Evolutionary conservation across 2,329 filamentous ascomycete genomes (phyloP), one percentile per base, ranked within the genome.

Genomic region (Claviceps africana): DNA sequence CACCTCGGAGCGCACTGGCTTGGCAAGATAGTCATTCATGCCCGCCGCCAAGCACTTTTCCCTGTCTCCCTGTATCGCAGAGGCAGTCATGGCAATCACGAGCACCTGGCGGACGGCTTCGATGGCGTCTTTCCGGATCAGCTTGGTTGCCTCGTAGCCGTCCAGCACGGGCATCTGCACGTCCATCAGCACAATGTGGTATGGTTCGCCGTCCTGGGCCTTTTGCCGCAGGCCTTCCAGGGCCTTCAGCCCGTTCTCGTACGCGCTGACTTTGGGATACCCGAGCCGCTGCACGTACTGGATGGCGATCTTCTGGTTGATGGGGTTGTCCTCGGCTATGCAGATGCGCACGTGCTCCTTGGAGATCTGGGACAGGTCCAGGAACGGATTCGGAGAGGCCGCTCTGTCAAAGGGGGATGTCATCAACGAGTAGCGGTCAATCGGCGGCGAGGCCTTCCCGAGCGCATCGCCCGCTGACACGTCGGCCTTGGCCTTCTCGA

Each of bases 81-180:
- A 90, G 1, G 91, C 91, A 1, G 91, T 97, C 91, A 97, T 96
- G 51, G 91, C 91, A 60, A 97, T 96, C 48, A 97, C 86, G n/a
- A 96, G 73, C 1, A 94, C 81, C 57, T 87, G 83, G 50, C 87
- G 78, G 11, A 97, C 88, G 8, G 79, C 78, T 37, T 88, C 83
- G 54, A 88, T 78, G 0, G 79, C 66, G 65, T 96, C 89, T 58
- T 81, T 80, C 10, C 90, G 83, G 45, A 96, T 81, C 53, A 88
- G 77, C 57, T 85, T 85, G 0, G 90, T 96, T 1, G 90, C 89
- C 66, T 95, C 86, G 64, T 95, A 95, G 6, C 90, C 90, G 64
- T 96, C 90, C 9, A 95, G 78, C 3, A 94, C 82, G 0, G 90
- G 90, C 90, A 96, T 96, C 68, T 95, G 89, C 3, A 95, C 88